Evolutionary conservation across 2,329 filamentous ascomycete species (phyloP), one percentile per base, ranked within the genome.

Genomic region (Fusarium goolgardi): DNA sequence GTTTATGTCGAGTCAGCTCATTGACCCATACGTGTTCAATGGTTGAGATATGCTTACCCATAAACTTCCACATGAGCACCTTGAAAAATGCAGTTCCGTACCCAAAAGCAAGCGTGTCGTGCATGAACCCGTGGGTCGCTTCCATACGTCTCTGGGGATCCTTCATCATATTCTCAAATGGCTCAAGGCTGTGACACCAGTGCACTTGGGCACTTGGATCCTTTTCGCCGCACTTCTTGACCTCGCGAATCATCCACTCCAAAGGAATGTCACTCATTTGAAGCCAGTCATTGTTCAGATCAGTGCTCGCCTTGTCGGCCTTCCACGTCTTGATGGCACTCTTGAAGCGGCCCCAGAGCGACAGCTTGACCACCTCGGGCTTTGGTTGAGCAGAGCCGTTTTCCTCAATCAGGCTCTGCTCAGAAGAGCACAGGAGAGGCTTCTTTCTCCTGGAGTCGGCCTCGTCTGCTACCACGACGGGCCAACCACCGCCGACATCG

Each of bases 401-500:
- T 20, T 27, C 21, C 13, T 21, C n/a, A 40, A 51, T 7, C 6
- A 51, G 34, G 5, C 12, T 51, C 21, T 51, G 47, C 23, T 51
- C 34, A 6, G 32, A 39, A 5, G 47, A 51, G 41, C 23, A 55
- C 15, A 55, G 23, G 2, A 55, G 25, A 16, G 52, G 52, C 15
- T 46, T 32, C 11, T 37, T 47, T 8, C 25, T 27, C n/a, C 49
- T 46, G n/a, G 43, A 13, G 5, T 55, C 63, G 9, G 76, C 73
- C 9, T 75, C 54, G 2, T 66, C 58, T 5, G 25, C 59, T 21
- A 61, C 52, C 13, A 59, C 29, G 4, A 79, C 76, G 0, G 79
- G 78, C 81, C 84, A 87, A 0, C 85, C 85, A 1, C 85, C 85
- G 3, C 85, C 85, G 12, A 86, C 79, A 54, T 87, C 84, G 12